Evolutionary conservation across 2,329 filamentous ascomycete species (phyloP), one percentile per base, ranked within the genome.

Genomic region (Pseudogymnoascus sp.): DNA sequence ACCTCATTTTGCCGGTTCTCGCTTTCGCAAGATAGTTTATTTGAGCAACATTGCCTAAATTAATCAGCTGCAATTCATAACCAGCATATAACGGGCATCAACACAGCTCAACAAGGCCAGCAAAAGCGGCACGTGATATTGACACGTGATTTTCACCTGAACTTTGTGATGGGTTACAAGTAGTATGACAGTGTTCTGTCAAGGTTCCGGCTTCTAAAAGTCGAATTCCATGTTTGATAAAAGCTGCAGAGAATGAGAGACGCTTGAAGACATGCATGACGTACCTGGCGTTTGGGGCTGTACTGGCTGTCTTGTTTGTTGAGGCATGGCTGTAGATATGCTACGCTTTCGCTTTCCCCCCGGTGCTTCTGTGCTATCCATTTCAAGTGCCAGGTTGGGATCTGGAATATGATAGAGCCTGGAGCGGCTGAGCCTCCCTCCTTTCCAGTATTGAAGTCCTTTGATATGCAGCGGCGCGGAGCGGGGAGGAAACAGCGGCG

Each of bases 21-120:
- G 76, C 72, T 63, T 75, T 78, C 11, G 78, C 74, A 40, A 84
- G 70, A 68, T 84, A 85, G 64, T 84, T 83, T 69, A 84, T 82
- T 58, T 76, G 75, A 35, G 70, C 61, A 69, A 67, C 70, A 69
- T 72, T 74, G 59, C 47, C 47, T 54, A 54, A 4, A 33, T 54
- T 13, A 54, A 54, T 54, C 5, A 54, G 47, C 47, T 54, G 2
- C n/a, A 54, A 15, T 33, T 54, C 47, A 54, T 54, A 54, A 33
- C 10, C n/a, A 33, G 44, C n/a, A 50, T 31, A 35, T 11, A 3
- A 35, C 11, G 15, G 9, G 29, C 47, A 33, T 54, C 47, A 54
- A 54, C 47, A 54, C 29, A 33, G 47, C n/a, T 54, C 29, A 1
- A 54, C n/a, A 54, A 35, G 29, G 29, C 5, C n/a, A 54, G 33